Evolutionary conservation across 768 basidiomycete genomes (phyloP).

Genomic region (Leccinum arenicola): DNA sequence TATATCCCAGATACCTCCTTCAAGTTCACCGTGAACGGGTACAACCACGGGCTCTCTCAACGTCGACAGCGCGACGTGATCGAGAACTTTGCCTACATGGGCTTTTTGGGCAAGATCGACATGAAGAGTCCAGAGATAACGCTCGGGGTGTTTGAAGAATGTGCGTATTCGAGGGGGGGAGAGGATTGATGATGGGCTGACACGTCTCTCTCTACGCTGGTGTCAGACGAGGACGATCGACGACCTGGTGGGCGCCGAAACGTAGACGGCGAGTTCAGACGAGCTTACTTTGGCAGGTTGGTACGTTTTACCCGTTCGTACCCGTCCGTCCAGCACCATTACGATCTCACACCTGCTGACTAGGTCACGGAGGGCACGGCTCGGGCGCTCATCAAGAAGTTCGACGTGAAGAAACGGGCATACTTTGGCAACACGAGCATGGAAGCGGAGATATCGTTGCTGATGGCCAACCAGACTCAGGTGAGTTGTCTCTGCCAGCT

Average conservation of each 20-base stretch:
- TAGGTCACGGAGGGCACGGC: constrained; percentile 67
- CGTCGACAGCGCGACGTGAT: constrained; percentile 63
- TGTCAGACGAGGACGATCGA: constrained; percentile 48
- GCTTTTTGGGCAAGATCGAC: constrained; percentile 73
- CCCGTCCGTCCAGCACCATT: background rate
- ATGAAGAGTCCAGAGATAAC: constrained; percentile 76
- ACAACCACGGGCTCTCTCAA: constrained; percentile 73
- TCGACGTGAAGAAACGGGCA: constrained; percentile 84
- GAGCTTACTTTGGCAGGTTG: constrained; percentile 84
- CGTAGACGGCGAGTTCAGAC: constrained; percentile 64
- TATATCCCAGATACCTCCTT: constrained; percentile 71
- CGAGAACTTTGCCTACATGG: constrained; percentile 85
- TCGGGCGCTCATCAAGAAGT: constrained; percentile 62
- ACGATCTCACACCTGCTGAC: constrained; percentile 1
- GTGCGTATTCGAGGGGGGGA: constrained; percentile 41
- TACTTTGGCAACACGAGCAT: constrained; percentile 98
- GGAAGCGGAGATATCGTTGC: constrained; percentile 91
- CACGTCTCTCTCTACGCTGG: background rate
- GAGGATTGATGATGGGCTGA: background rate
- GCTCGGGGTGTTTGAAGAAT: constrained; percentile 83
- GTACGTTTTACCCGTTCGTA: constrained; percentile 44
- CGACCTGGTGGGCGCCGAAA: constrained; percentile 49
- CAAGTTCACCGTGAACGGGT: constrained; percentile 73
- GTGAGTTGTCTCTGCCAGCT: constrained; percentile 38
- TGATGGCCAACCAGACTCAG: constrained; percentile 96